Percentiles rank a stretch among this genome's conserved stretches.
Evolutionary conservation across 1,284 basidiomycete species (phyloP).

Genomic region (Meira nashicola): DNA sequence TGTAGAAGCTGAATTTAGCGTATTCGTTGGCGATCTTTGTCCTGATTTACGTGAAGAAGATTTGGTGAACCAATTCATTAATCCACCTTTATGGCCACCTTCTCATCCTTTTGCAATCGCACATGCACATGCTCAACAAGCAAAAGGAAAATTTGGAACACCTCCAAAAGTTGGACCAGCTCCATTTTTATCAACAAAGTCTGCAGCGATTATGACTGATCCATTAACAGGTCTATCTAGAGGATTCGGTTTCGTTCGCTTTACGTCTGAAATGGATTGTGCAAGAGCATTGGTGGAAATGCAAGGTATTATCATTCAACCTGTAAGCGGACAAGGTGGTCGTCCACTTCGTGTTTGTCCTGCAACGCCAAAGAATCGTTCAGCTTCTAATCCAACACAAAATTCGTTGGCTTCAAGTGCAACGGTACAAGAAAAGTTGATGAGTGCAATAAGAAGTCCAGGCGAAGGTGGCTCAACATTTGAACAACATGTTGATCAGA

Average conservation of each 20-base stretch:
- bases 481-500: neutral
- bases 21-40: conserved; percentile 33
- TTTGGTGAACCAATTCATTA: conserved; percentile 39
- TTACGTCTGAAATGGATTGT: conserved; percentile 35
- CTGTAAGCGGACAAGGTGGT: conserved; percentile 31
- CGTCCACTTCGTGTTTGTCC: conserved; percentile 42
- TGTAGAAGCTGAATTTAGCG: conserved; percentile 30
- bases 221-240: conserved; percentile 31
- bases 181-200: conserved; percentile 41
- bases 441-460: neutral
- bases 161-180: conserved; percentile 32
- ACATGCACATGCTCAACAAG: conserved; percentile 36
- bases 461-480: neutral
- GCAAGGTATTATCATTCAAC: conserved; percentile 34
- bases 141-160: conserved; percentile 33
- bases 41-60: conserved; percentile 45
- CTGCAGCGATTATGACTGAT: conserved; percentile 45
- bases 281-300: conserved; percentile 49
- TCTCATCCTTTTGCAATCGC: conserved; percentile 40
- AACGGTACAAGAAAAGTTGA: too few species aligned
- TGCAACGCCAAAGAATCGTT: conserved; percentile 42
- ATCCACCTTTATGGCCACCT: conserved; percentile 40
- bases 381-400: neutral
- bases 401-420: neutral
- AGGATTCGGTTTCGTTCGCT: conserved; percentile 50